Percentiles rank a stretch among this genome's conserved stretches.
Conservation (phyloP, 169 alveolate genomes). For the Eimeria maxima region DNA sequence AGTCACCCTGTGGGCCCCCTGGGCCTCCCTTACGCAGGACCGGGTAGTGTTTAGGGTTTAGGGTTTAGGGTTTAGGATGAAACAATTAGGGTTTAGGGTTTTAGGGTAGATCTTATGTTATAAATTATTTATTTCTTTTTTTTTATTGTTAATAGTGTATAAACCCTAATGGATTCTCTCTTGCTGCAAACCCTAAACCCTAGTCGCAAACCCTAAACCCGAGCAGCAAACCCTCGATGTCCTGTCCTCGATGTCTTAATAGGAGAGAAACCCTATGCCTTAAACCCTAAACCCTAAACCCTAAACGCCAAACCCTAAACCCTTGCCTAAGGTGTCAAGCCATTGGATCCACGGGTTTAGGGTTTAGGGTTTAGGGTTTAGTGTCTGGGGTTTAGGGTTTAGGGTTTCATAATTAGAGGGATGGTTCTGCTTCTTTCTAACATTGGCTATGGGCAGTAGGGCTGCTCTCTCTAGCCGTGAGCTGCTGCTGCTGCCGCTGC, state of each 20-base stretch:
- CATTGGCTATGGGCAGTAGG: slow-evolving; percentile 1
- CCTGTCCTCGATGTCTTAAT: background rate
- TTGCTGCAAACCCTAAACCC: slow-evolving; percentile 5
- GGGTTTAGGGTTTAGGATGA: background rate
- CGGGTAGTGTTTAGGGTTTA: background rate
- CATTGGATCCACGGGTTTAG: background rate
- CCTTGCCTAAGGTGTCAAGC: background rate
- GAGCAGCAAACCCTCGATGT: too few species aligned
- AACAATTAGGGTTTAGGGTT: background rate
- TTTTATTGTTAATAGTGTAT: too few species aligned
- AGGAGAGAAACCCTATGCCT: background rate
- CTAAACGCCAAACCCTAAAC: slow-evolving; percentile 53
- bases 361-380: slow-evolving; percentile 60
- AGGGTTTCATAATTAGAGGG: background rate
- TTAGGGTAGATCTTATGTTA: too few species aligned
- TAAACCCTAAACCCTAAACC: slow-evolving; percentile 50
- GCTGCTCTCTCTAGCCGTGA: background rate
- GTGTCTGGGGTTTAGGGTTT: slow-evolving; percentile 62
- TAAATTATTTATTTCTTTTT: too few species aligned
- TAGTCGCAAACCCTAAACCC: background rate
- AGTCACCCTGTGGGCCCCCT: background rate
- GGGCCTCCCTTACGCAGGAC: background rate
- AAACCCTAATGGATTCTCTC: background rate
- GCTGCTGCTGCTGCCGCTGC: background rate
- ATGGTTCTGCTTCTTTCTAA: background rate